Conservation (phyloP, 306 rosid genomes). For the Rosa lucieae region DNA sequence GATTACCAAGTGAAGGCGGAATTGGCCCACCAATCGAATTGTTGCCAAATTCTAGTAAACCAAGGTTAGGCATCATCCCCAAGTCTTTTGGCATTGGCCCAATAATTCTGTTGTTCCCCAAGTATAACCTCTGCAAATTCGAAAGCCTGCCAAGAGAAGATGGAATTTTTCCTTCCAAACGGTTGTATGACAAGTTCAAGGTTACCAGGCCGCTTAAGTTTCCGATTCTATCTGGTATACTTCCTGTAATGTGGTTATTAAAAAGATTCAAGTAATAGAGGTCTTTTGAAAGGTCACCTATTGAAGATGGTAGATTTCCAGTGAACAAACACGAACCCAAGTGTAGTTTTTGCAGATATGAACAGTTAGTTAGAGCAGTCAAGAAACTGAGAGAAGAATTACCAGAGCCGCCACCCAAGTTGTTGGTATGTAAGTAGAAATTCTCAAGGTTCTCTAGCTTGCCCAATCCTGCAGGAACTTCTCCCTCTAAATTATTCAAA, state of each 20-base stretch:
- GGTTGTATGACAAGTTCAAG: conserved; percentile 8
- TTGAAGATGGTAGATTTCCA: conserved; percentile 24
- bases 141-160: conserved; percentile 17
- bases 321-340: conserved; percentile 25
- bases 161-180: conserved; percentile 23
- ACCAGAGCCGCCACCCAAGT: conserved; percentile 16
- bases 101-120: conserved; percentile 18
- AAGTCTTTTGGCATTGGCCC: conserved; percentile 27
- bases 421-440: conserved; percentile 30
- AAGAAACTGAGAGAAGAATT: conserved; percentile 31
- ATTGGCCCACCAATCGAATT: conserved; percentile 23
- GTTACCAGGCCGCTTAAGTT: conserved; percentile 27
- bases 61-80: conserved; percentile 26
- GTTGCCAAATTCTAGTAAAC: conserved; percentile 14
- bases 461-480: conserved; percentile 27
- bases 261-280: conserved; percentile 22
- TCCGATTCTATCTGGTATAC: conserved; percentile 27
- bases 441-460: conserved; percentile 24
- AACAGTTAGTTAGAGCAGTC: conserved; percentile 28
- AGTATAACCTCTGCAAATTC: conserved; percentile 24
- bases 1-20: conserved; percentile 28
- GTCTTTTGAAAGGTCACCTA: conserved; percentile 31
- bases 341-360: conserved; percentile 26
- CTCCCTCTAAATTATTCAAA: conserved; percentile 19
- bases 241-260: conserved; percentile 14